Evolutionary conservation across 306 rosid species (phyloP).

Genomic region (Cucumis sativus): Cucumber_9930_V3 NC_026658.2:19038001-19038500

Average conservation of each 20-base stretch:
- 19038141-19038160: neutral
- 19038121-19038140: neutral
- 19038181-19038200: neutral
- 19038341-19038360: constrained; percentile 13
- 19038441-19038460: constrained; percentile 49
- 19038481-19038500: constrained; percentile 58
- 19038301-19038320: neutral
- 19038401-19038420: constrained; percentile 14
- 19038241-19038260: neutral
- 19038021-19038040: constrained; percentile 6
- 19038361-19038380: constrained; percentile 67
- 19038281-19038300: neutral
- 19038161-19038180: neutral
- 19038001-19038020: neutral
- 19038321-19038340: neutral
- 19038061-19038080: neutral
- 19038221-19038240: neutral
- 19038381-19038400: constrained; percentile 45
- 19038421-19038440: constrained; percentile 14
- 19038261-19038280: neutral
- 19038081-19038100: neutral
- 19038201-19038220: neutral
- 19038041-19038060: neutral
- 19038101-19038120: neutral
- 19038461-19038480: constrained; percentile 85